Evolutionary conservation across 306 rosid genomes (phyloP), one percentile per base, ranked within the genome.

Genomic region (Macrotyloma uniflorum): DNA sequence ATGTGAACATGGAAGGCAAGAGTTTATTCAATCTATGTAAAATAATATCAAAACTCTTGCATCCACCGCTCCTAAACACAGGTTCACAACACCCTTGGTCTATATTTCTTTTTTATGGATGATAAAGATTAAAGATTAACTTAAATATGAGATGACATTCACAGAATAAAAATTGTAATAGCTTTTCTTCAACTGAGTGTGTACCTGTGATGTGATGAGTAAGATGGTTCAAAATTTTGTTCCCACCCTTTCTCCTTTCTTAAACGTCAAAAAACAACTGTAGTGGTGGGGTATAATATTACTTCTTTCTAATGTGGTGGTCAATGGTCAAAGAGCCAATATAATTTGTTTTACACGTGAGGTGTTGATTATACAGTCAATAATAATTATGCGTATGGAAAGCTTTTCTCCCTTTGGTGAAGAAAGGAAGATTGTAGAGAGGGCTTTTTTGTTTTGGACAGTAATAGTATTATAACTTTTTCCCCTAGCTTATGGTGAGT

Each of bases 301-400:
- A 26, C 63, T 35, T 80, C 49, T 75, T 47, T 64, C 3, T 5
- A 76, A 19, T 73, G 59, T 58, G 47, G 16, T 40, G 77, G 86
- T 83, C 81, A 82, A 82, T 32, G 79, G 82, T 81, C 80, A 86
- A 69, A 63, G 32, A 83, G 72, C 30, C 77, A 33, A 53, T 54
- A 54, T 43, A 14, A 46, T 50, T 80, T 61, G 33, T 62, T 70
- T 43, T 73, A 26, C 77, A 72, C 80, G 86, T 78, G 83, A 58
- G 86, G 36, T 66, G 57, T 74, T 79, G 82, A 86, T 86, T 80
- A 70, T 38, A 70, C 42, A 79, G 84, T 84, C 85, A 68, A 84
- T 84, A 63, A 84, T 53, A 5, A 19, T 81, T 49, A 76, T 78
- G 75, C 64, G 54, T 70, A 77, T 67, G 22, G 82, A 79, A 80